Percentiles rank a stretch among this genome's conserved stretches.
phyloP scores from a whole-genome alignment of 495 filamentous ascomycete genomes.

The Elaphomyces granulatus region DNA sequence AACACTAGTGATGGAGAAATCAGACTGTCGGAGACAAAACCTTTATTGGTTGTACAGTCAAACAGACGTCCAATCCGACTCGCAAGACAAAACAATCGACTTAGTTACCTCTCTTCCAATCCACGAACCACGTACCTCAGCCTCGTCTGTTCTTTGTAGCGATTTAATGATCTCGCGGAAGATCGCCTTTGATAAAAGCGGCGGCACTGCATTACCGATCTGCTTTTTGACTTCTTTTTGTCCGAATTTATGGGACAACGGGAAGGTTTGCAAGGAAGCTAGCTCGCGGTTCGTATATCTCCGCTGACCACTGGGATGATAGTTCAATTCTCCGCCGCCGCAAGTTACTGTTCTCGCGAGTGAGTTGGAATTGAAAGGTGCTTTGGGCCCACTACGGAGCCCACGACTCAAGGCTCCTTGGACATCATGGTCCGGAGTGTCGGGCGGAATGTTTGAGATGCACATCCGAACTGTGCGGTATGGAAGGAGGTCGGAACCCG shows the following conservation, averaged over 20 bases:
- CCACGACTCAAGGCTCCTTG: slow-evolving; percentile 11
- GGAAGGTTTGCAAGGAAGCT: slow-evolving; percentile 65
- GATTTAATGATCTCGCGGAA: slow-evolving; percentile 42
- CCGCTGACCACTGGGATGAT: slow-evolving; percentile 54
- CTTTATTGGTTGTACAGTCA: too few species aligned
- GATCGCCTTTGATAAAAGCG: slow-evolving; percentile 43
- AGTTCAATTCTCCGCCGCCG: slow-evolving; percentile 47
- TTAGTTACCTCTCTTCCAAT: too few species aligned
- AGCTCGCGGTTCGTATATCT: slow-evolving; percentile 58
- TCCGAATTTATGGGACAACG: slow-evolving; percentile 45
- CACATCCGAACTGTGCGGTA: slow-evolving; percentile 32
- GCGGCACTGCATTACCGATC: slow-evolving; percentile 81
- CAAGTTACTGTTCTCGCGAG: slow-evolving; percentile 53
- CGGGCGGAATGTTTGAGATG: slow-evolving; percentile 30
- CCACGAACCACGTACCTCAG: slow-evolving; percentile 8
- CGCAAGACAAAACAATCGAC: too few species aligned
- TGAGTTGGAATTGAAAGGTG: slow-evolving; percentile 32
- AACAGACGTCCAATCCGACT: too few species aligned
- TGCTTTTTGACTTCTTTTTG: slow-evolving; percentile 40
- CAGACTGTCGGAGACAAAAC: too few species aligned
- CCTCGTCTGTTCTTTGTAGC: slow-evolving; percentile 42
- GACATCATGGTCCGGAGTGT: slow-evolving; percentile 34
- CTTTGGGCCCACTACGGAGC: slow-evolving; percentile 1
- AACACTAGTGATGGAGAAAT: too few species aligned
- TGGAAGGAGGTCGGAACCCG: slow-evolving; percentile 15